These are phyloP conservation scores for Penicillium bovifimosum DNA, from an alignment of 495 filamentous ascomycete species.

Conservation along the genomic window DNA sequence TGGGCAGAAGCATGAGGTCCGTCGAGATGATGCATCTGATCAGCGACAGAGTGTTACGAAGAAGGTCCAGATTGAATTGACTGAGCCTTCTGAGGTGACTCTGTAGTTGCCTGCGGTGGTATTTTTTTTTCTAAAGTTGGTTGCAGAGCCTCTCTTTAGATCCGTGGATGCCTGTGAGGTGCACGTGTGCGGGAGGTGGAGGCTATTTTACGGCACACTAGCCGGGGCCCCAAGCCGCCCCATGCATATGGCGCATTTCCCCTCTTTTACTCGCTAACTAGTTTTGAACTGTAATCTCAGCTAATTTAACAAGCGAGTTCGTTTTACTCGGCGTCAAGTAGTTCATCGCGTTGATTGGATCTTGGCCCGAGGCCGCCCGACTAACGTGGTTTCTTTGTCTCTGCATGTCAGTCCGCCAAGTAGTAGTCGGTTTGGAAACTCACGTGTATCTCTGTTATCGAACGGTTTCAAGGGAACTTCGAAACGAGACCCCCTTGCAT, in stretches of 20 bases:
- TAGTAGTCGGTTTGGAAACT: background rate
- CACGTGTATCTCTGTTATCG: background rate
- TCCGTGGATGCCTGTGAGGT: too few relatives aligned
- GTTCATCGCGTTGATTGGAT: background rate
- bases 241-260: background rate
- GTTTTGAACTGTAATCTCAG: too few relatives aligned
- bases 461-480: too few relatives aligned
- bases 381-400: background rate
- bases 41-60: slow-evolving; percentile 19
- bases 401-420: background rate
- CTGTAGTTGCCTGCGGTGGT: background rate
- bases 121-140: too few relatives aligned
- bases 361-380: too few relatives aligned
- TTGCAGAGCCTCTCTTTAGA: background rate
- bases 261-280: background rate
- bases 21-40: slow-evolving; percentile 8
- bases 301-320: background rate
- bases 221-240: too few relatives aligned
- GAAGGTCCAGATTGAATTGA: slow-evolving; percentile 21
- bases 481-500: too few relatives aligned
- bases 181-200: too few relatives aligned
- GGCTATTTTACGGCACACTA: too few relatives aligned
- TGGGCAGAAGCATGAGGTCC: slow-evolving; percentile 24
- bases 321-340: background rate
- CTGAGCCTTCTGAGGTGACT: slow-evolving; percentile 18